Evolutionary conservation across 148 eudicot genomes (phyloP).

Genomic region (Gaultheria prostrata): DNA sequence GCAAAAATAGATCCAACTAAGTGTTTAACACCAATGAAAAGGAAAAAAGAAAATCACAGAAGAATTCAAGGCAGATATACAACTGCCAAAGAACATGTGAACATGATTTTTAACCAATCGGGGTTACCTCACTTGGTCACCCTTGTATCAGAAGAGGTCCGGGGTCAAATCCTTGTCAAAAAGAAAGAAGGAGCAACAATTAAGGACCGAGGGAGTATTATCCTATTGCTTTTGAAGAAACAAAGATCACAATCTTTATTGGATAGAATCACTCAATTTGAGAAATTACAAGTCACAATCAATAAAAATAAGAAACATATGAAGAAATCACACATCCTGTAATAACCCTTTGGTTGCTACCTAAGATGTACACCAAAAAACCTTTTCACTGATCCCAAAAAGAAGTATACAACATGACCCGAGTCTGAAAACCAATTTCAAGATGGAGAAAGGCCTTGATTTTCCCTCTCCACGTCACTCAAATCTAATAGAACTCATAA

Average conservation of each 20-base stretch:
- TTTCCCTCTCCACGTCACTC: constrained; percentile 3
- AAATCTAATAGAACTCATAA: neutral
- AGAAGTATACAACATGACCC: neutral
- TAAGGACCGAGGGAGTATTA: too few species aligned
- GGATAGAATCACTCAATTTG: neutral
- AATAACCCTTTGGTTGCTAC: neutral
- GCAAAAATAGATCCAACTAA: neutral
- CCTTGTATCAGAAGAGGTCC: too few species aligned
- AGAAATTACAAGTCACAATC: constrained; percentile 12
- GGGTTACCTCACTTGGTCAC: too few species aligned
- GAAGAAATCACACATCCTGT: neutral
- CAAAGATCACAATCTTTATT: neutral
- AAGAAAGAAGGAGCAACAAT: too few species aligned
- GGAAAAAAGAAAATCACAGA: neutral
- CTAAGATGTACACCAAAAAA: neutral
- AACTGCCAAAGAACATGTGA: neutral
- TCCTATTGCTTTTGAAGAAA: too few species aligned
- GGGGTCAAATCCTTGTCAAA: too few species aligned
- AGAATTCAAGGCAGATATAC: neutral
- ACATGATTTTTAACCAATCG: too few species aligned
- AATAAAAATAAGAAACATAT: neutral
- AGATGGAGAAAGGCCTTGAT: constrained; percentile 2
- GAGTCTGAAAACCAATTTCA: constrained; percentile 2
- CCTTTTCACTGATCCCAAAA: neutral
- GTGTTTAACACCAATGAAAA: neutral